phyloP scores from a whole-genome alignment of 352 stramenopile species.

The Globisporangium irregulare region DNA sequence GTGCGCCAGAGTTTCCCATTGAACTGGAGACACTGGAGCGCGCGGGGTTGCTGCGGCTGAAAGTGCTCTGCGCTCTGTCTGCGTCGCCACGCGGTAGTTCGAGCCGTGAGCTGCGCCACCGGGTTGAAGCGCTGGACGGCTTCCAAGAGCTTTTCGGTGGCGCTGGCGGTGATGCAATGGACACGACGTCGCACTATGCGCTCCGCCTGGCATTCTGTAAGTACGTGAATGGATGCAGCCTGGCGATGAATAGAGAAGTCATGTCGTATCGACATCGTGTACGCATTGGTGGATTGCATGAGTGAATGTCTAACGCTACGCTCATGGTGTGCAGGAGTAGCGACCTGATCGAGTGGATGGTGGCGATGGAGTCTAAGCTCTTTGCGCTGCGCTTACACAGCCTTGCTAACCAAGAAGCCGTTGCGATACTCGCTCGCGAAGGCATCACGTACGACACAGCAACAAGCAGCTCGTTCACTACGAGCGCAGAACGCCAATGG shows the following conservation, averaged over 20 bases:
- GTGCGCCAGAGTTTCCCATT: slow-evolving; percentile 77
- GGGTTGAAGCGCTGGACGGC: slow-evolving; percentile 10
- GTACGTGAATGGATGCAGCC: too few species aligned
- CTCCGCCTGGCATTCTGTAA: slow-evolving; percentile 29
- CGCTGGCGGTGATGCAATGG: background rate
- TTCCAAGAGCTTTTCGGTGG: slow-evolving; percentile 18
- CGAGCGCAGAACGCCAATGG: background rate
- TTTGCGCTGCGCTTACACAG: slow-evolving; percentile 29
- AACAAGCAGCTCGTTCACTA: background rate
- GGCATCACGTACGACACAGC: background rate
- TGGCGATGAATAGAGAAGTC: too few species aligned
- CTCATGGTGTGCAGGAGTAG: slow-evolving; percentile 9
- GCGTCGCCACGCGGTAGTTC: background rate
- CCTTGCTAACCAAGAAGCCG: background rate
- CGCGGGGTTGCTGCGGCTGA: slow-evolving; percentile 52
- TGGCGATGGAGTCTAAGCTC: slow-evolving; percentile 44
- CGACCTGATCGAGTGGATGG: slow-evolving; percentile 44
- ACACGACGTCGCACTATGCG: slow-evolving; percentile 27
- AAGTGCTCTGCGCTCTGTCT: slow-evolving; percentile 31
- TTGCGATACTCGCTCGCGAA: slow-evolving; percentile 25
- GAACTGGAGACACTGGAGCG: slow-evolving; percentile 93
- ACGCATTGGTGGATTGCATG: too few species aligned
- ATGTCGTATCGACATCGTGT: background rate
- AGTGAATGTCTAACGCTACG: too few species aligned
- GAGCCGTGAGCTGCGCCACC: slow-evolving; percentile 2